These are phyloP conservation scores for Hamigera avellanea DNA, from an alignment of 495 filamentous ascomycete genomes.

Conservation along the genomic window DNA sequence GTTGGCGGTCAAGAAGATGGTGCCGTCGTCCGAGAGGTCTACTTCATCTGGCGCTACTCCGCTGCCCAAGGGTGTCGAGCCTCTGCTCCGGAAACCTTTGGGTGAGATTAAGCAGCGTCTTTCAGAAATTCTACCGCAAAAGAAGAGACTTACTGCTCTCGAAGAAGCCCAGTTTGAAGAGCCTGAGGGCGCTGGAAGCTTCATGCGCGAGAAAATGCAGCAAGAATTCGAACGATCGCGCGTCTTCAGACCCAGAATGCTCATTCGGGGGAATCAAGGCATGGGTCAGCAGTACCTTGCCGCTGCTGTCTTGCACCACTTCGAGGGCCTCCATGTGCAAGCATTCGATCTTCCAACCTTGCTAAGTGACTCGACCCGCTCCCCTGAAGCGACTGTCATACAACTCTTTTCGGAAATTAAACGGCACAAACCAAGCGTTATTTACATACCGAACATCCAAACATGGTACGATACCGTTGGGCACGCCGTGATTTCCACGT, in stretches of 20 bases:
- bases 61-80: conserved; percentile 66
- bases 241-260: conserved; percentile 76
- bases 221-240: conserved; percentile 84
- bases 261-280: conserved; percentile 64
- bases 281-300: conserved; percentile 95
- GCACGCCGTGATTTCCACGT: conserved; percentile 60
- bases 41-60: conserved; percentile 70
- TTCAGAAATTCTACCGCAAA: conserved; percentile 69
- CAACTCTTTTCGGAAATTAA: conserved; percentile 85
- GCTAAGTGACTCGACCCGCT: conserved; percentile 57
- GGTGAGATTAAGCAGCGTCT: conserved; percentile 50
- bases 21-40: conserved; percentile 86
- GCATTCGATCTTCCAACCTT: conserved; percentile 86
- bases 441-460: conserved; percentile 85
- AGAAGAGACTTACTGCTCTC: conserved; percentile 74
- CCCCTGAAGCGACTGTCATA: conserved; percentile 76
- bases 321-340: conserved; percentile 90
- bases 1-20: conserved; percentile 88
- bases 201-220: conserved; percentile 73
- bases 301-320: conserved; percentile 72
- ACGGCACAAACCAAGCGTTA: conserved; percentile 89
- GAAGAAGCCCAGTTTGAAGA: conserved; percentile 94
- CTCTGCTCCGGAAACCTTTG: conserved; percentile 65
- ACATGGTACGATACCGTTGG: conserved; percentile 67
- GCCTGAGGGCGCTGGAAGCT: conserved; percentile 64